phyloP scores from a whole-genome alignment of 169 alveolate species.

The Eimeria maxima region DNA sequence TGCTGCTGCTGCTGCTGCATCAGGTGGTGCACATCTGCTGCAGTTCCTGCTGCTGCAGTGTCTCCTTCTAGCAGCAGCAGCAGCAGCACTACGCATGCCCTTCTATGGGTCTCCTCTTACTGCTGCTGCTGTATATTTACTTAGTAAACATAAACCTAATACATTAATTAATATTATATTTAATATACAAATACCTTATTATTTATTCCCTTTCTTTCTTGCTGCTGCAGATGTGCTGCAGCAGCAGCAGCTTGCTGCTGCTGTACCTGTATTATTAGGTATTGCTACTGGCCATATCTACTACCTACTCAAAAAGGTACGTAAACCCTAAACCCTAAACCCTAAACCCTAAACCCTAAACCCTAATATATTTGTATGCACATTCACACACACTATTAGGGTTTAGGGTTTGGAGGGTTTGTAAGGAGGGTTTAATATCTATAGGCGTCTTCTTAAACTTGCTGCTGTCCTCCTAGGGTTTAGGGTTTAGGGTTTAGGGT shows the following conservation, averaged over 20 bases:
- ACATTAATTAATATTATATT: background rate
- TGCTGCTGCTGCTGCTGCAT: conserved; percentile 51
- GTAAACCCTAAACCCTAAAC: no score
- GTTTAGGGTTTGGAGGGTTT: no score
- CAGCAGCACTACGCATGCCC: conserved; percentile 11
- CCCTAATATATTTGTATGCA: no score
- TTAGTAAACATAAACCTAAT: background rate
- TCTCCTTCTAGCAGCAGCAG: conserved; percentile 51
- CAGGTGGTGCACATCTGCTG: conserved; percentile 33
- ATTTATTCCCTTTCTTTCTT: background rate
- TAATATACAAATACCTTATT: background rate
- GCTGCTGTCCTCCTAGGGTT: no score
- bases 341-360: no score
- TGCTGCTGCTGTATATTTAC: conserved; percentile 33
- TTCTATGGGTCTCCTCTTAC: conserved; percentile 32
- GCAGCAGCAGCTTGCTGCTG: conserved; percentile 29
- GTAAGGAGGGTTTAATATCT: no score
- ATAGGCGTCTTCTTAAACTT: no score
- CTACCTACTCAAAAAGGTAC: conserved; percentile 55
- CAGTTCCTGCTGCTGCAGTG: conserved; percentile 47
- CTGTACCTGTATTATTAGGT: conserved; percentile 17
- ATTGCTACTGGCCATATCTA: conserved; percentile 28
- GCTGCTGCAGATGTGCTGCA: conserved; percentile 48
- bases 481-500: no score
- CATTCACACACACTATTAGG: background rate